Evolutionary conservation across 257 asterid genomes (phyloP).

Genomic region (Rubia yunnanensis): DNA sequence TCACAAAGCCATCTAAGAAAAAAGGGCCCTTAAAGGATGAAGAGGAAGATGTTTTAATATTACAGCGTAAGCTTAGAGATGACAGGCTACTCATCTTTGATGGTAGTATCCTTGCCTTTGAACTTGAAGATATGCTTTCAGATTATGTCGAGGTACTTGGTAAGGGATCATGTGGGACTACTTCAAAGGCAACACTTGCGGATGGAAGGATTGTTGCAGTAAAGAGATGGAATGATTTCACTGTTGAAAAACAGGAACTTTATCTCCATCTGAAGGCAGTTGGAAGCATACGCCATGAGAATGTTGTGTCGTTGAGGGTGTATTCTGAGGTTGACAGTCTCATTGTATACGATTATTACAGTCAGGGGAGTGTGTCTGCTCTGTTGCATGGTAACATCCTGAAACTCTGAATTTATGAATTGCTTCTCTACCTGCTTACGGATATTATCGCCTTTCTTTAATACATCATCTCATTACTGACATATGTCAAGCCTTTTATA

Average conservation of each 20-base stretch:
- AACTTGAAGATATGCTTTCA: conserved; percentile 81
- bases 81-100: conserved; percentile 53
- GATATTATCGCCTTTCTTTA: neutral
- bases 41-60: neutral
- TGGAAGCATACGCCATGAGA: conserved; percentile 19
- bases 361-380: conserved; percentile 61
- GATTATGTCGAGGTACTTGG: conserved; percentile 93
- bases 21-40: neutral
- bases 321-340: conserved; percentile 92
- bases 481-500: too few relatives aligned
- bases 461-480: neutral
- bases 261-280: conserved; percentile 77
- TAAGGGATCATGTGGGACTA: conserved; percentile 77
- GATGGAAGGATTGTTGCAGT: conserved; percentile 78
- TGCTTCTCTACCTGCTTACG: neutral
- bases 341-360: conserved; percentile 69
- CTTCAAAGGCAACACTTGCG: conserved; percentile 74
- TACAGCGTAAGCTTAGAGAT: neutral
- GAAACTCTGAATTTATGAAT: neutral
- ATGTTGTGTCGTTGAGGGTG: conserved; percentile 75
- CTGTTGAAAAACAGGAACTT: conserved; percentile 67
- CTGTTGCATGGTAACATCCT: conserved; percentile 60
- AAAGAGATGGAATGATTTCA: conserved; percentile 78
- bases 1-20: neutral
- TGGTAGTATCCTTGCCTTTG: conserved; percentile 71